phyloP scores from a whole-genome alignment of 1,139 yeast genomes.

The Zygotorulaspora mrakii region DNA sequence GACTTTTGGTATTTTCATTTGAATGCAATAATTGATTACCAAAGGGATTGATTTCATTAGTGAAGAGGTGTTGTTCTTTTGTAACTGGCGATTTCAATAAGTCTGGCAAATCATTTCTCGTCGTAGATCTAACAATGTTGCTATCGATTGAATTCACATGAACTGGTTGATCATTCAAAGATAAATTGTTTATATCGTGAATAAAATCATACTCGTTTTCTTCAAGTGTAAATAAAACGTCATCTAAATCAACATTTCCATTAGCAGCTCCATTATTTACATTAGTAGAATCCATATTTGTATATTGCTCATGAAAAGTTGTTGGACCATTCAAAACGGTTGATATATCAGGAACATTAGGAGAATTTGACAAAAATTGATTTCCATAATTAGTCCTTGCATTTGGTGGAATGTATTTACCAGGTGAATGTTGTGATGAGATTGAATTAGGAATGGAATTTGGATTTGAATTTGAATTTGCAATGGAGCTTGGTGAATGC shows the following conservation, averaged over 20 bases:
- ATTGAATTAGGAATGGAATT: too few relatives aligned
- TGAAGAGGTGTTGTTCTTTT: constrained; percentile 7
- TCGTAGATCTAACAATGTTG: constrained; percentile 3
- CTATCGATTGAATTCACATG: neutral
- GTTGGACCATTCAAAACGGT: constrained; percentile 26
- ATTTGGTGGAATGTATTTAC: constrained; percentile 70
- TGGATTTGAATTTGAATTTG: too few relatives aligned
- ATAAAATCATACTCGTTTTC: constrained; percentile 38
- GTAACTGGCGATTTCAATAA: constrained; percentile 33
- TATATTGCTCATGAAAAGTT: constrained; percentile 25
- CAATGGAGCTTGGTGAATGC: constrained; percentile 5
- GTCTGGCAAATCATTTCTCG: constrained; percentile 30
- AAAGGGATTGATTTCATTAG: constrained; percentile 9
- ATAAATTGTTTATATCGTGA: constrained; percentile 28
- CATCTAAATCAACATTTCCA: constrained; percentile 38
- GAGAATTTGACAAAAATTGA: constrained; percentile 20
- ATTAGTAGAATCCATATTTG: constrained; percentile 9
- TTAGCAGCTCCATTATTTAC: constrained; percentile 12
- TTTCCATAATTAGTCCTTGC: constrained; percentile 40
- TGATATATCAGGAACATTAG: constrained; percentile 31
- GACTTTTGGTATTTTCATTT: constrained; percentile 17
- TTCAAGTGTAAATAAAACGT: constrained; percentile 43
- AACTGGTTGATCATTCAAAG: constrained; percentile 16
- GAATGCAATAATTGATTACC: constrained; percentile 6
- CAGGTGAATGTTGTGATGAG: constrained; percentile 38